Evolutionary conservation across 2,329 filamentous ascomycete species (phyloP).

Genomic region (Neonectria faginata): DNA sequence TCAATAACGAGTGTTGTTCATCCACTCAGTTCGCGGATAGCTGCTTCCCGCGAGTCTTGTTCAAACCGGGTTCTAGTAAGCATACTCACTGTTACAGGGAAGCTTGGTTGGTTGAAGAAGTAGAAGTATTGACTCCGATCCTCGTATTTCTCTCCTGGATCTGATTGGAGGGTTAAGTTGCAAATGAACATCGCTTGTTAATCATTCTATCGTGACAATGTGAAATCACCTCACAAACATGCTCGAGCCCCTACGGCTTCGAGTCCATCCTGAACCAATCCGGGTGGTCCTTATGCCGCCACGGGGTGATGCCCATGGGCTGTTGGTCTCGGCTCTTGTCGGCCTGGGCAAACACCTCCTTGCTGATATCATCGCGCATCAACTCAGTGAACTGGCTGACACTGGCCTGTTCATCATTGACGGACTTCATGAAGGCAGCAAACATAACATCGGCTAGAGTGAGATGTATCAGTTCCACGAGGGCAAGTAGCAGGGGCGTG

Average conservation of each 20-base stretch:
- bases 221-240: conserved; percentile 4
- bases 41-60: neutral
- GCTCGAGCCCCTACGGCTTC: conserved; percentile 32
- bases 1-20: neutral
- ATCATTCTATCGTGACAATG: conserved; percentile 19
- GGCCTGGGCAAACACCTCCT: conserved; percentile 64
- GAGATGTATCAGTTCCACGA: conserved; percentile 28
- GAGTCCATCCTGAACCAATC: conserved; percentile 63
- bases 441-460: conserved; percentile 63
- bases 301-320: conserved; percentile 67
- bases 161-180: neutral
- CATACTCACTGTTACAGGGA: neutral
- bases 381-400: conserved; percentile 63
- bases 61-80: neutral
- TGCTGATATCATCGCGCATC: conserved; percentile 60
- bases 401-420: conserved; percentile 61
- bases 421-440: conserved; percentile 59
- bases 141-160: neutral
- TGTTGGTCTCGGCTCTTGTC: conserved; percentile 65
- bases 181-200: conserved; percentile 14
- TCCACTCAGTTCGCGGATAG: neutral
- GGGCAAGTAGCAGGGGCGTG: conserved; percentile 8
- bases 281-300: conserved; percentile 69
- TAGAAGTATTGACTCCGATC: neutral
- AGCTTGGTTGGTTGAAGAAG: neutral